These are phyloP conservation scores for Symbiodinium natans DNA, from an alignment of 73 alveolate species.

Conservation along the genomic window DNA sequence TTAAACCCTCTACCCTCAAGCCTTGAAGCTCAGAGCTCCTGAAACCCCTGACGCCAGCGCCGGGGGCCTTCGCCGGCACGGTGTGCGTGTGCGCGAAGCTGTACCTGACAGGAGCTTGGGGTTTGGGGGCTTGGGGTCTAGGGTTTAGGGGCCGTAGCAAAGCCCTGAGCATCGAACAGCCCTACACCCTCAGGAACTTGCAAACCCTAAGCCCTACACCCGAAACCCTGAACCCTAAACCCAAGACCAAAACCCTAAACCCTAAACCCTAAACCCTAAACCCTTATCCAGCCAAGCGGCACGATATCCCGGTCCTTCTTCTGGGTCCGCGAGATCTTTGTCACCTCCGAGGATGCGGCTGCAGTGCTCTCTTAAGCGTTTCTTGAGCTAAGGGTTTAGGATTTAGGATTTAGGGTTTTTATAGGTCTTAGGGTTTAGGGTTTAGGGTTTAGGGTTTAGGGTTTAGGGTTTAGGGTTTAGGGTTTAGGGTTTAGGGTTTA, in stretches of 20 bases:
- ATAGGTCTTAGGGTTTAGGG: too few species aligned
- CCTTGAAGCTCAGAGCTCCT: too few species aligned
- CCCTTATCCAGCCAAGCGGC: not conserved
- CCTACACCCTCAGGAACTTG: too few species aligned
- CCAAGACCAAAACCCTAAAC: not conserved
- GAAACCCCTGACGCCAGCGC: too few species aligned
- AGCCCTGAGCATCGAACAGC: too few species aligned
- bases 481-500: too few species aligned
- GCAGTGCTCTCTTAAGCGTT: not conserved
- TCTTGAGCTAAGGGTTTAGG: too few species aligned
- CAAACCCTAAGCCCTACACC: not conserved
- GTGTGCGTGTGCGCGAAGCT: constrained; percentile 72
- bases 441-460: not conserved
- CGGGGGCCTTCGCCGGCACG: constrained; percentile 47
- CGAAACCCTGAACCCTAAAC: not conserved
- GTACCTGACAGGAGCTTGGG: not conserved
- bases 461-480: not conserved
- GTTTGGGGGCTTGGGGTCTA: too few species aligned
- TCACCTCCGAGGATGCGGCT: not conserved
- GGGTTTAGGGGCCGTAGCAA: too few species aligned
- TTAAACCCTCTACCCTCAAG: not conserved
- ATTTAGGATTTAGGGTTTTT: too few species aligned
- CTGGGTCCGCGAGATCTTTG: constrained; percentile 43
- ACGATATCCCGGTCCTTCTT: constrained; percentile 53
- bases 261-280: not conserved